A percentile compares a stretch with the other conserved stretches of the same genome.
These are phyloP conservation scores for Trichoderma citrinoviride DNA, from an alignment of 2,329 filamentous ascomycete species.

Conservation along the genomic window DNA sequence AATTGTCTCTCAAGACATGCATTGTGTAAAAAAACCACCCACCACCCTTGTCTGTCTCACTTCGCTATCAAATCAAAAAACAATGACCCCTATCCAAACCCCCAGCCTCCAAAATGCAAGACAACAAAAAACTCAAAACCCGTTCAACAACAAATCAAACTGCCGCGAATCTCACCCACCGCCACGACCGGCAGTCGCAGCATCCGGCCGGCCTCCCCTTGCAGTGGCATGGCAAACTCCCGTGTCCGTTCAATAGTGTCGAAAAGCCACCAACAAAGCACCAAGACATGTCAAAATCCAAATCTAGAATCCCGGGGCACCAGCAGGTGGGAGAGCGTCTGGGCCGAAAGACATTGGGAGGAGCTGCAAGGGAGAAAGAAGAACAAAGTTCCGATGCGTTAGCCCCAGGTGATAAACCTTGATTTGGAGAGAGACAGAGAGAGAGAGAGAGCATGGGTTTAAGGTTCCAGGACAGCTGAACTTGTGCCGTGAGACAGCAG, in stretches of 20 bases:
- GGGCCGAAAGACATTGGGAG: constrained; percentile 68
- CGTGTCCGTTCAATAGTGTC: constrained; percentile 1
- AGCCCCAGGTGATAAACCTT: constrained; percentile 15
- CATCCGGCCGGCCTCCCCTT: not conserved
- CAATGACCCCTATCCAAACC: not conserved
- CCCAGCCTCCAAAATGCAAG: too few species aligned
- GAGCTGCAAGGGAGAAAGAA: constrained; percentile 44
- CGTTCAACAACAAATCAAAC: too few species aligned
- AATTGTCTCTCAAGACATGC: constrained; percentile 16
- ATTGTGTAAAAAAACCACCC: too few species aligned
- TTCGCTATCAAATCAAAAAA: not conserved
- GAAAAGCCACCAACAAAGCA: not conserved
- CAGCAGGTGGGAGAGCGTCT: constrained; percentile 50
- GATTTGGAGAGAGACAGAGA: too few species aligned
- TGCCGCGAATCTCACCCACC: too few species aligned
- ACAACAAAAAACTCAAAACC: not conserved
- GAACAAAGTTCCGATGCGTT: not conserved
- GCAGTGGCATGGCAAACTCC: not conserved
- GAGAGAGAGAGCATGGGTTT: too few species aligned
- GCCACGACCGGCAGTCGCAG: too few species aligned
- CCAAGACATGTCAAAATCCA: not conserved
- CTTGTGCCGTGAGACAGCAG: not conserved
- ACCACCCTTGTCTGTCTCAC: not conserved
- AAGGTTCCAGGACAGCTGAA: not conserved
- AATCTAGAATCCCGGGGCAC: not conserved